phyloP scores from a whole-genome alignment of 306 rosid species.

The Fragaria vesca region DNA sequence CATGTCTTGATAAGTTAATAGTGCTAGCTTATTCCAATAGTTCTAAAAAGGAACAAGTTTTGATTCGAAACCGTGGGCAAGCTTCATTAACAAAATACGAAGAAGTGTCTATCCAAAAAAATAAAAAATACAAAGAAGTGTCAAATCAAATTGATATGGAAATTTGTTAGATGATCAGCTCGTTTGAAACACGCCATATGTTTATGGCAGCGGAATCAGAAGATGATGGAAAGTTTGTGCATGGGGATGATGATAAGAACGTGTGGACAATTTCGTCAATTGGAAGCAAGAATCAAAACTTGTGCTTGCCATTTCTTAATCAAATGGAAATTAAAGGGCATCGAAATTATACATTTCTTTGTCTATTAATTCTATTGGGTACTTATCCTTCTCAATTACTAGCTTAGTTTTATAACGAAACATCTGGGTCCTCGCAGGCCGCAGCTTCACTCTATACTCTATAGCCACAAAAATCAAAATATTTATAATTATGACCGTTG shows the following conservation, averaged over 20 bases:
- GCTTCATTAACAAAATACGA: neutral
- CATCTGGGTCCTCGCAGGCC: neutral
- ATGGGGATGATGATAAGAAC: neutral
- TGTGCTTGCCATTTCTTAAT: neutral
- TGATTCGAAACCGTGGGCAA: neutral
- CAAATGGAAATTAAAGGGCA: neutral
- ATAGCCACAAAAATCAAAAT: neutral
- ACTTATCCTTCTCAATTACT: neutral
- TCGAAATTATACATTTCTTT: neutral
- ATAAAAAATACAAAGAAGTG: neutral
- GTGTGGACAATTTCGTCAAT: neutral
- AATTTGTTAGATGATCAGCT: neutral
- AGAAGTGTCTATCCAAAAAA: neutral
- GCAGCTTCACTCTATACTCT: neutral
- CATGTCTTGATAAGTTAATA: too few species aligned
- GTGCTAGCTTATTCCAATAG: neutral
- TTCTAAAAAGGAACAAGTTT: neutral
- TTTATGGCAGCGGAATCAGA: too few species aligned
- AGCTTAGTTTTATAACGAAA: neutral
- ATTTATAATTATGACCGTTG: conserved; percentile 20
- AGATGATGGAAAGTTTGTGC: neutral
- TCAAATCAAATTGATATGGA: neutral
- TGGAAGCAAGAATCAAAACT: neutral
- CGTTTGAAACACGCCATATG: too few species aligned
- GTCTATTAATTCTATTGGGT: neutral